Conservation (phyloP, 2,329 filamentous ascomycete species). For the Arthroderma sp. region DNA sequence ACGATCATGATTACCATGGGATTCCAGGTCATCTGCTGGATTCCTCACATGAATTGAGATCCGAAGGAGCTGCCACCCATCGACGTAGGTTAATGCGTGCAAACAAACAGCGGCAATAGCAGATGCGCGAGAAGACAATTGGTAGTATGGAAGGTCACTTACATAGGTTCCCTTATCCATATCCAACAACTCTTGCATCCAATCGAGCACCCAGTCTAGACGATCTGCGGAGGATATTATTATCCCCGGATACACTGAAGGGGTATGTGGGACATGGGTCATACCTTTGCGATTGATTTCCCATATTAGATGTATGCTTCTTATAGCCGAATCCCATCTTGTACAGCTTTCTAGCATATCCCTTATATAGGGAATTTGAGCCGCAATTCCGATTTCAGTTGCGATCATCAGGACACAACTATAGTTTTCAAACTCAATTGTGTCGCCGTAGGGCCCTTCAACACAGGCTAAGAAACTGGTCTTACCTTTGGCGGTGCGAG, state of each 20-base stretch:
- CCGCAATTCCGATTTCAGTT: slow-evolving; percentile 24
- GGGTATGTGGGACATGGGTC: too few species aligned
- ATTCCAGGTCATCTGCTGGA: neutral
- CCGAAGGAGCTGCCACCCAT: neutral
- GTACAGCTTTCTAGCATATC: slow-evolving; percentile 19
- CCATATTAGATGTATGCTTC: neutral
- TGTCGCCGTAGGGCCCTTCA: slow-evolving; percentile 17
- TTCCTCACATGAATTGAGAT: neutral
- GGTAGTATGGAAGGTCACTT: too few species aligned
- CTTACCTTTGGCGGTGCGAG: neutral
- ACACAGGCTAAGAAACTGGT: slow-evolving; percentile 13
- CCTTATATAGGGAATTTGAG: slow-evolving; percentile 23
- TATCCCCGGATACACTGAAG: neutral
- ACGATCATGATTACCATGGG: neutral
- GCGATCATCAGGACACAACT: slow-evolving; percentile 22
- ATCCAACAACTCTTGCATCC: slow-evolving; percentile 2
- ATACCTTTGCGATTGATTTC: too few species aligned
- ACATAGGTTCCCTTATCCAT: slow-evolving; percentile 1
- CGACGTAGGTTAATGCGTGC: too few species aligned
- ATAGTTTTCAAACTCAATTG: slow-evolving; percentile 15
- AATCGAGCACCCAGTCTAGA: slow-evolving; percentile 1
- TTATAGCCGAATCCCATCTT: neutral
- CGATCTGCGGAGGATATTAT: neutral
- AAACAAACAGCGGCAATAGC: neutral
- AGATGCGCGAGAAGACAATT: neutral